Percentiles rank a stretch among this genome's conserved stretches.
Conservation (phyloP, 805 yeast species). For the Peterozyma toletana region DNA sequence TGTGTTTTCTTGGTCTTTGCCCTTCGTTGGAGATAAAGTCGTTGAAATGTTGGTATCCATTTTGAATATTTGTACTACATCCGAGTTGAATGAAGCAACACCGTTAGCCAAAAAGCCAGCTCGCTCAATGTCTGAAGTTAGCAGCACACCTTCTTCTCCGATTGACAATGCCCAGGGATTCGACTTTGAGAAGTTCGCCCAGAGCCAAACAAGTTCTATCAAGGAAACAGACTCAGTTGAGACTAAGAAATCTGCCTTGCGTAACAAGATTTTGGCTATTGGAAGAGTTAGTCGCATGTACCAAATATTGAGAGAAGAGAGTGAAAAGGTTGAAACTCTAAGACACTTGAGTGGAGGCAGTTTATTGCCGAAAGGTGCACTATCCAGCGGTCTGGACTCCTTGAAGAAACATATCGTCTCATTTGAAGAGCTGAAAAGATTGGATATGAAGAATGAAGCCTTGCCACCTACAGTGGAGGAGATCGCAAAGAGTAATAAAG, state of each 20-base stretch:
- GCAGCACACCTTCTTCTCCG: slow-evolving; percentile 10
- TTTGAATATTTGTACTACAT: slow-evolving; percentile 90
- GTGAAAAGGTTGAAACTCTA: slow-evolving; percentile 77
- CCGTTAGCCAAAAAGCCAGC: slow-evolving; percentile 39
- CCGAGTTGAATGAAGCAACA: slow-evolving; percentile 77
- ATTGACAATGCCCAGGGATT: slow-evolving; percentile 13
- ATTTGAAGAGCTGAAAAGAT: slow-evolving; percentile 77
- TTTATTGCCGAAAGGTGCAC: slow-evolving; percentile 72
- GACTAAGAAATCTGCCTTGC: slow-evolving; percentile 39
- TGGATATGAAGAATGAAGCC: slow-evolving; percentile 79
- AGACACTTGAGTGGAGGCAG: slow-evolving; percentile 68
- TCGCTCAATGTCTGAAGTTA: slow-evolving; percentile 18
- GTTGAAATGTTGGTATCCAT: slow-evolving; percentile 89
- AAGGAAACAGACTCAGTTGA: slow-evolving; percentile 17
- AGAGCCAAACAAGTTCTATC: slow-evolving; percentile 2
- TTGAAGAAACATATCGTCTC: slow-evolving; percentile 58
- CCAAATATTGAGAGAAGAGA: slow-evolving; percentile 78
- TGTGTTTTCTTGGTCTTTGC: slow-evolving; percentile 94
- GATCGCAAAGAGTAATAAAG: slow-evolving; percentile 33
- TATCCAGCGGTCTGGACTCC: slow-evolving; percentile 78
- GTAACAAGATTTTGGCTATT: slow-evolving; percentile 88
- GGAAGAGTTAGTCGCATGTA: slow-evolving; percentile 95
- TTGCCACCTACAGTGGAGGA: slow-evolving; percentile 77
- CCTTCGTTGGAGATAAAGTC: slow-evolving; percentile 94
- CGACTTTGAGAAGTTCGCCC: slow-evolving; percentile 5